These are phyloP conservation scores for Globisporangium nunn DNA, from an alignment of 352 stramenopile species.

Conservation along the genomic window DNA sequence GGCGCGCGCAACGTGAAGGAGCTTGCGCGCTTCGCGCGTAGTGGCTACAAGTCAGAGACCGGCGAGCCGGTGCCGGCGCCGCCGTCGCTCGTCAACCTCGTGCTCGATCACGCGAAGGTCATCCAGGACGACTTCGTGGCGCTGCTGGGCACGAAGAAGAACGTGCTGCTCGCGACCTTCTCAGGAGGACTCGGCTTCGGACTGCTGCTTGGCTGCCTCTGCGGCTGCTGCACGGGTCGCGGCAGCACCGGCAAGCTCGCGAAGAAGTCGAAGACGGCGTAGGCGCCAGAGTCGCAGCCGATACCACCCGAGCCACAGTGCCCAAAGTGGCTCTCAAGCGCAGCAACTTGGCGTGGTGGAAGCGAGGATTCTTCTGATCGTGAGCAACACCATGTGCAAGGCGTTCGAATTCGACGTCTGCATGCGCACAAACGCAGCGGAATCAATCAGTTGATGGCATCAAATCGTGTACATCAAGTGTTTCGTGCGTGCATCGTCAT, in stretches of 20 bases:
- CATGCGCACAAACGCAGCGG: no score
- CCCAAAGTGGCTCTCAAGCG: no score
- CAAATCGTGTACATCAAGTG: neutral
- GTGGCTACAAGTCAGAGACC: slow-evolving; percentile 49
- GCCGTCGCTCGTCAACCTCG: slow-evolving; percentile 28
- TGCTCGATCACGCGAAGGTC: slow-evolving; percentile 30
- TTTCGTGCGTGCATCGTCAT: neutral
- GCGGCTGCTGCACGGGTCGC: slow-evolving; percentile 60
- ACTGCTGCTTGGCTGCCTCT: slow-evolving; percentile 60
- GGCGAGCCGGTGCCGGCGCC: slow-evolving; percentile 24
- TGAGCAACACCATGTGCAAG: no score
- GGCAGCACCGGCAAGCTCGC: slow-evolving; percentile 17
- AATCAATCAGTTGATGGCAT: no score
- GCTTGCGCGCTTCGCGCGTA: slow-evolving; percentile 49
- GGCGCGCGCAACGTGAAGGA: slow-evolving; percentile 49
- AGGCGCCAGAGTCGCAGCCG: slow-evolving; percentile 5
- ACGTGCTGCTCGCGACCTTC: slow-evolving; percentile 73
- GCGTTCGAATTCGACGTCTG: no score
- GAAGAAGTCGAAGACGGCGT: slow-evolving; percentile 57
- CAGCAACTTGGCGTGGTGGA: neutral
- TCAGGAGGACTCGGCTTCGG: slow-evolving; percentile 55
- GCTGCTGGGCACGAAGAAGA: slow-evolving; percentile 76
- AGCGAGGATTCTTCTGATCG: neutral
- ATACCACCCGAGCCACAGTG: neutral
- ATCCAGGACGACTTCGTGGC: slow-evolving; percentile 61